These are phyloP conservation scores for Spirogloea muscicola DNA, from an alignment of 139 green algal genomes.

Conservation along the genomic window DNA sequence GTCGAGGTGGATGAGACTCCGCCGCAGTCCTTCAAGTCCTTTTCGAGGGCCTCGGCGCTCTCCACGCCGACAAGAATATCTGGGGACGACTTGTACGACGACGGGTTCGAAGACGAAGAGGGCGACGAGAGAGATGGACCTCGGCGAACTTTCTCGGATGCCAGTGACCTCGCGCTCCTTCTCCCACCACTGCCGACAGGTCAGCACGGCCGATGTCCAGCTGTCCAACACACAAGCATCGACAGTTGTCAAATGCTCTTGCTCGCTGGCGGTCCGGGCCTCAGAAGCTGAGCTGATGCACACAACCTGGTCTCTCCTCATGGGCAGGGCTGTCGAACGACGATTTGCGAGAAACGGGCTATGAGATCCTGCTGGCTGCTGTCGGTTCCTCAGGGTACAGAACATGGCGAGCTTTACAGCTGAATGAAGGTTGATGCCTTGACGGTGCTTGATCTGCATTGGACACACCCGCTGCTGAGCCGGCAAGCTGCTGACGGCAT, in stretches of 20 bases:
- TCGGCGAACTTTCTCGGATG: background rate
- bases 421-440: background rate
- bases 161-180: background rate
- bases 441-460: background rate
- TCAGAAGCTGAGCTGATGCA: background rate
- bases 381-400: constrained; percentile 3
- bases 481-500: too few species aligned
- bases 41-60: too few species aligned
- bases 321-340: constrained; percentile 1
- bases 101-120: too few species aligned
- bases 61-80: too few species aligned
- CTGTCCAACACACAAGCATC: background rate
- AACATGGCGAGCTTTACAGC: background rate
- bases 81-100: too few species aligned
- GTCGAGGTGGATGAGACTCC: too few species aligned
- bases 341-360: background rate
- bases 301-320: background rate
- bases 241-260: background rate
- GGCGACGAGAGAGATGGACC: too few species aligned
- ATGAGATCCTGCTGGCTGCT: constrained; percentile 8
- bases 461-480: background rate
- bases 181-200: background rate
- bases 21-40: too few species aligned
- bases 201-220: background rate
- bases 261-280: too few species aligned